Evolutionary conservation across 495 filamentous ascomycete genomes (phyloP).

Genomic region (Tuber melanosporum): DNA sequence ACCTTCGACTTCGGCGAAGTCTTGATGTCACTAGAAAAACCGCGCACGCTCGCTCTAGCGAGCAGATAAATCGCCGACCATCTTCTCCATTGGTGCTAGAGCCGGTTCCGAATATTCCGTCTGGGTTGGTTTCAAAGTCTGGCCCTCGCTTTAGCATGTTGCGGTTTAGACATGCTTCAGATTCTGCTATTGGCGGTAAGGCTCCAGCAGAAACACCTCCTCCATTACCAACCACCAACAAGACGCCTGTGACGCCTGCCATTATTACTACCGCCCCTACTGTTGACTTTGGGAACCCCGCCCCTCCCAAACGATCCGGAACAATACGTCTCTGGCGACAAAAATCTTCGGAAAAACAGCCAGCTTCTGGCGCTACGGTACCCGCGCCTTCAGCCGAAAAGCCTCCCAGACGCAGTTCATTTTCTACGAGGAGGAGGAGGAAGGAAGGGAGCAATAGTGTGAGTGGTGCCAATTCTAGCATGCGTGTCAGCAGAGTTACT

Average conservation of each 20-base stretch:
- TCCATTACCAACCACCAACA: slow-evolving; percentile 30
- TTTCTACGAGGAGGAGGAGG: slow-evolving; percentile 43
- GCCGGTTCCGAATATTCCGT: slow-evolving; percentile 25
- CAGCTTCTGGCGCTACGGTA: slow-evolving; percentile 6
- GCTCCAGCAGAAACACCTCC: slow-evolving; percentile 57
- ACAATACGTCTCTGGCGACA: slow-evolving; percentile 40
- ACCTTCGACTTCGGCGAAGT: slow-evolving; percentile 36
- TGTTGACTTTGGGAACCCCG: slow-evolving; percentile 48
- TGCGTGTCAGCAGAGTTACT: slow-evolving; percentile 51
- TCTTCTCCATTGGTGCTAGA: slow-evolving; percentile 34
- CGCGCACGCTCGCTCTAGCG: slow-evolving; percentile 44
- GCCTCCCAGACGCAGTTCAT: slow-evolving; percentile 42
- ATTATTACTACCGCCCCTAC: slow-evolving; percentile 94
- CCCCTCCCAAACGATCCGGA: slow-evolving; percentile 23
- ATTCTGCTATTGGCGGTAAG: slow-evolving; percentile 76
- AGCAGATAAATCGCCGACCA: slow-evolving; percentile 45
- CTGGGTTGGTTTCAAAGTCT: slow-evolving; percentile 21
- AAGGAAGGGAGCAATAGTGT: slow-evolving; percentile 18
- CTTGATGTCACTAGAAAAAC: slow-evolving; percentile 37
- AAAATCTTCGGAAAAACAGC: slow-evolving; percentile 24
- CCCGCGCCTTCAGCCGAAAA: slow-evolving; percentile 20
- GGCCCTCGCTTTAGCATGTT: slow-evolving; percentile 72
- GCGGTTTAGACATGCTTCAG: slow-evolving; percentile 86
- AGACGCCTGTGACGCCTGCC: slow-evolving; percentile 58
- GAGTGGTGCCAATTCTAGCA: slow-evolving; percentile 42